Evolutionary conservation across 2,329 filamentous ascomycete species (phyloP).

Genomic region (Cordyceps pruinosa): DNA sequence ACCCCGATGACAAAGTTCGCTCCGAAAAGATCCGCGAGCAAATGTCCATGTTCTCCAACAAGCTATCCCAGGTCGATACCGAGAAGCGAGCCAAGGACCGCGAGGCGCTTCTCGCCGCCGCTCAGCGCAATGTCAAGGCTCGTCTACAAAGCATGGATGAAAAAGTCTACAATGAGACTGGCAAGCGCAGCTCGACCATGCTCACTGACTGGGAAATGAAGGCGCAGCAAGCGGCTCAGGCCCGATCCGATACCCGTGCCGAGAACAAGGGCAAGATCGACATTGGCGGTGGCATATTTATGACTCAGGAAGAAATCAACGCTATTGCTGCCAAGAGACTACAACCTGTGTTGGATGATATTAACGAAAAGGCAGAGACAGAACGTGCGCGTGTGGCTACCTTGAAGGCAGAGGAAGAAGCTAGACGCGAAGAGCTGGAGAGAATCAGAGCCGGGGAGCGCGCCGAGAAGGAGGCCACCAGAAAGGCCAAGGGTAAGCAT

Average conservation of each 20-base stretch:
- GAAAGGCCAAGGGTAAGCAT: constrained; percentile 52
- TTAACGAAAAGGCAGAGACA: constrained; percentile 68
- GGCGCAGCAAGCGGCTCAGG: constrained; percentile 61
- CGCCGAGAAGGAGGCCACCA: constrained; percentile 47
- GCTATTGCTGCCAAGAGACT: constrained; percentile 69
- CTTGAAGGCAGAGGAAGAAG: constrained; percentile 53
- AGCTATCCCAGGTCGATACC: constrained; percentile 60
- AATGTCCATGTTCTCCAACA: constrained; percentile 70
- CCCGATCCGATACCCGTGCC: constrained; percentile 55
- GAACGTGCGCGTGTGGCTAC: constrained; percentile 63
- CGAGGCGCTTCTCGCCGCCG: constrained; percentile 66
- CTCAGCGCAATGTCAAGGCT: constrained; percentile 78
- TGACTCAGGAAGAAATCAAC: constrained; percentile 72
- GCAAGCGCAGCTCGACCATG: constrained; percentile 61
- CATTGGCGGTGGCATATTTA: constrained; percentile 73
- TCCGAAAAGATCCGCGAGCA: constrained; percentile 69
- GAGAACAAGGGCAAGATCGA: constrained; percentile 51
- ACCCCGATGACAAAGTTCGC: constrained; percentile 57
- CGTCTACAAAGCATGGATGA: constrained; percentile 76
- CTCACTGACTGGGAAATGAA: constrained; percentile 73
- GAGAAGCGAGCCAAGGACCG: constrained; percentile 71
- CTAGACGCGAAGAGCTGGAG: constrained; percentile 44
- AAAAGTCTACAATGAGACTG: constrained; percentile 68
- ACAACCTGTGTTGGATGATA: constrained; percentile 79
- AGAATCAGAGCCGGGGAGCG: constrained; percentile 42